phyloP scores from a whole-genome alignment of 176 grass and related monocot species.

The Canna indica region DNA sequence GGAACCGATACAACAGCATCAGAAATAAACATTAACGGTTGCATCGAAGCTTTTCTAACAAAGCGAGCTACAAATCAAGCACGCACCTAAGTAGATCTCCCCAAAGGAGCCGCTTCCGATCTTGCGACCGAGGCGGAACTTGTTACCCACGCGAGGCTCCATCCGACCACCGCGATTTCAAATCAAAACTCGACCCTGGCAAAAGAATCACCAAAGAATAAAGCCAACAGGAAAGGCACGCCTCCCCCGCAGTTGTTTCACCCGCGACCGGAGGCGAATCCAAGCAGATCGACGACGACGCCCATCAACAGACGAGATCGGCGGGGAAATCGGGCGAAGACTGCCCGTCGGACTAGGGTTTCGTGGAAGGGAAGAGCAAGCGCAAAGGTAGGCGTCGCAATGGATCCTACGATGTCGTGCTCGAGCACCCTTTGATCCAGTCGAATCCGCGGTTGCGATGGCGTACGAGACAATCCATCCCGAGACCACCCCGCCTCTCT shows the following conservation, averaged over 20 bases:
- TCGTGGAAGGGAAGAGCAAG: background rate
- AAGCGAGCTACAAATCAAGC: background rate
- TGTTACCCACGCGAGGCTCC: slow-evolving; percentile 67
- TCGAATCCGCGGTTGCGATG: background rate
- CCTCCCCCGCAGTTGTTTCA: background rate
- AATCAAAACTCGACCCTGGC: background rate
- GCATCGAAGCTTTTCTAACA: background rate
- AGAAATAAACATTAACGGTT: background rate
- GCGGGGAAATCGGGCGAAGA: background rate
- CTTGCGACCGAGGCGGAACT: slow-evolving; percentile 57
- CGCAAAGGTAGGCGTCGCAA: background rate
- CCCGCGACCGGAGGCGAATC: background rate
- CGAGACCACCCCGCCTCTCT: no score
- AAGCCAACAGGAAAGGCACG: no score
- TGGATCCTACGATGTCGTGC: background rate
- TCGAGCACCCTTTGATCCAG: background rate
- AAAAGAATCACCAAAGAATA: background rate
- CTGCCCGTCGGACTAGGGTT: background rate
- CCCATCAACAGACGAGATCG: background rate
- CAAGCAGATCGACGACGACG: background rate
- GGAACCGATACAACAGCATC: slow-evolving; percentile 2
- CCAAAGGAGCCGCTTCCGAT: slow-evolving; percentile 65
- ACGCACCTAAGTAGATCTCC: slow-evolving; percentile 51
- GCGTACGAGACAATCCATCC: background rate
- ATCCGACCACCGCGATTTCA: slow-evolving; percentile 6